These are phyloP conservation scores for Penicillium crystallinum DNA, from an alignment of 495 filamentous ascomycete genomes.

Conservation along the genomic window DNA sequence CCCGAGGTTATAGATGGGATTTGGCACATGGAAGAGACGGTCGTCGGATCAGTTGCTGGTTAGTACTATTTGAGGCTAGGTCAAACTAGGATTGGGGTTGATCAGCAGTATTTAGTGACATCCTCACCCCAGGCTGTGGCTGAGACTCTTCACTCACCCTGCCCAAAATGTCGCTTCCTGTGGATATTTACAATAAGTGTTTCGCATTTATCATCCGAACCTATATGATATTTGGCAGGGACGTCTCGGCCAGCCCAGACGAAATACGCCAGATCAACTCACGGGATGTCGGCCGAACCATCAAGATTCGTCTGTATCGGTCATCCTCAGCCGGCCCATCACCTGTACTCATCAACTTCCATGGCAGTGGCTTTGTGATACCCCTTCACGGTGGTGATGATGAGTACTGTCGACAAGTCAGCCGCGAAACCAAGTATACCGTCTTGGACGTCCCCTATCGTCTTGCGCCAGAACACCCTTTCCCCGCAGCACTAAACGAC, in stretches of 20 bases:
- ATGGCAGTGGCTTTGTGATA: constrained; percentile 41
- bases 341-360: constrained; percentile 43
- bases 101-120: constrained; percentile 3
- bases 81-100: not conserved
- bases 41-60: not conserved
- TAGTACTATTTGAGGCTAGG: not conserved
- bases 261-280: constrained; percentile 36
- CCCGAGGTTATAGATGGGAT: not conserved
- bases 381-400: constrained; percentile 41
- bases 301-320: constrained; percentile 44
- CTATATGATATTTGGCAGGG: not conserved
- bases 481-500: constrained; percentile 72
- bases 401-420: constrained; percentile 36
- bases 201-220: constrained; percentile 11
- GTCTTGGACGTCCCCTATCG: constrained; percentile 63
- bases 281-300: constrained; percentile 36
- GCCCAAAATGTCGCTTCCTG: constrained; percentile 17
- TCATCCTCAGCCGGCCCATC: constrained; percentile 21
- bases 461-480: constrained; percentile 71
- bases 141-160: not conserved
- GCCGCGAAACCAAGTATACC: constrained; percentile 31
- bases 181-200: constrained; percentile 23
- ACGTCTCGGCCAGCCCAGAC: constrained; percentile 20
- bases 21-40: not conserved
- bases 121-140: constrained; percentile 9